Conservation (phyloP, 352 stramenopile genomes). For the Globisporangium solare region DNA sequence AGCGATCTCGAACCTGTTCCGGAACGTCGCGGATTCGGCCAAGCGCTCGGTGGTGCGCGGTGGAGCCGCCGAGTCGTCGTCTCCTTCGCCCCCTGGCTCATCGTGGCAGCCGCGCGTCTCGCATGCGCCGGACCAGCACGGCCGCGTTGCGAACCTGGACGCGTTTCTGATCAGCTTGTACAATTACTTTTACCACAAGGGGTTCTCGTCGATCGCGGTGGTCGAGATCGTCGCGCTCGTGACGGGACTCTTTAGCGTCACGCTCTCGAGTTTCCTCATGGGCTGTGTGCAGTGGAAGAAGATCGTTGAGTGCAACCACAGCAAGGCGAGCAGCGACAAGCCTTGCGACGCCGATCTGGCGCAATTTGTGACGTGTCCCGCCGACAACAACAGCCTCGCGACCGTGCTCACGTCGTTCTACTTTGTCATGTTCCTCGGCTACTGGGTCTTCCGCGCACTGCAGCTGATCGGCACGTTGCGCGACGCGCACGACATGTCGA, state of each 20-base stretch:
- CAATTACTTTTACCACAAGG: constrained; percentile 93
- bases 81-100: no score
- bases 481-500: constrained; percentile 87
- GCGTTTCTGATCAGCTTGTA: constrained; percentile 92
- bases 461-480: constrained; percentile 81
- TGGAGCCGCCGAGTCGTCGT: no score
- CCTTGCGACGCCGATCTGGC: constrained; percentile 76
- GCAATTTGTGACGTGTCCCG: constrained; percentile 63
- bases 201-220: constrained; percentile 87
- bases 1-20: constrained; percentile 74
- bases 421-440: constrained; percentile 92
- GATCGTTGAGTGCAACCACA: constrained; percentile 78
- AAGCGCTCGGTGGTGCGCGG: constrained; percentile 14
- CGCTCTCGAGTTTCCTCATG: constrained; percentile 93
- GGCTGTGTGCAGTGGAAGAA: constrained; percentile 94
- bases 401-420: constrained; percentile 86
- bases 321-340: constrained; percentile 49
- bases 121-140: constrained; percentile 58
- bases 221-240: constrained; percentile 89
- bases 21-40: constrained; percentile 53
- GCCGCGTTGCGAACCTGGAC: constrained; percentile 84
- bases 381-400: constrained; percentile 42
- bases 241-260: constrained; percentile 95
- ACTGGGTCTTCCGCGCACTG: constrained; percentile 87
- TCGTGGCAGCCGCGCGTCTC: constrained; percentile 19